phyloP scores from a whole-genome alignment of 176 grass and related monocot species.

The Raddia distichophylla region DNA sequence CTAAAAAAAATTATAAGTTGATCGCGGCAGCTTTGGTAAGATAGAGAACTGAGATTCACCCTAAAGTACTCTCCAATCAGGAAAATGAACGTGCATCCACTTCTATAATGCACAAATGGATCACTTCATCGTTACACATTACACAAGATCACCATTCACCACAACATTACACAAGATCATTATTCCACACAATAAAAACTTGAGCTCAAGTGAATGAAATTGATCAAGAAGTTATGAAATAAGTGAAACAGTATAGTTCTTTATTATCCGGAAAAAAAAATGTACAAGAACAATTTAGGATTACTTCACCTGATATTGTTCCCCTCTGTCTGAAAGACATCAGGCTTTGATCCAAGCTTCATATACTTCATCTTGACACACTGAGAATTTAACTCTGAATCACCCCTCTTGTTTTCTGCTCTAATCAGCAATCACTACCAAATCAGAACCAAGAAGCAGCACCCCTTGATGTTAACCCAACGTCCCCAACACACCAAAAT shows the following conservation, averaged over 20 bases:
- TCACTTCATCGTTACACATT: constrained; percentile 10
- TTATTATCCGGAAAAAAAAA: constrained; percentile 21
- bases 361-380: constrained; percentile 91
- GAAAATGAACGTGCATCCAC: constrained; percentile 16
- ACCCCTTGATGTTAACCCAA: constrained; percentile 9
- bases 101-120: constrained; percentile 27
- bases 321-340: constrained; percentile 86
- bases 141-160: constrained; percentile 3
- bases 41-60: constrained; percentile 1
- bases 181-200: constrained; percentile 21
- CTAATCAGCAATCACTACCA: constrained; percentile 1
- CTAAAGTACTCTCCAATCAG: not conserved
- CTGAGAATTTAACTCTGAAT: constrained; percentile 34
- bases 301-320: constrained; percentile 72
- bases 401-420: not conserved
- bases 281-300: constrained; percentile 14
- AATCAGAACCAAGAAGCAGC: constrained; percentile 26
- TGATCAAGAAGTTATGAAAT: not conserved
- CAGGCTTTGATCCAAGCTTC: constrained; percentile 99
- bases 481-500: constrained; percentile 25
- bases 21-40: constrained; percentile 21
- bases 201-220: constrained; percentile 24
- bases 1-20: not conserved
- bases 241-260: constrained; percentile 13
- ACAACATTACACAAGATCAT: constrained; percentile 21